Evolutionary conservation across 257 asterid genomes (phyloP).

Genomic region (Buddleja alternifolia): DNA sequence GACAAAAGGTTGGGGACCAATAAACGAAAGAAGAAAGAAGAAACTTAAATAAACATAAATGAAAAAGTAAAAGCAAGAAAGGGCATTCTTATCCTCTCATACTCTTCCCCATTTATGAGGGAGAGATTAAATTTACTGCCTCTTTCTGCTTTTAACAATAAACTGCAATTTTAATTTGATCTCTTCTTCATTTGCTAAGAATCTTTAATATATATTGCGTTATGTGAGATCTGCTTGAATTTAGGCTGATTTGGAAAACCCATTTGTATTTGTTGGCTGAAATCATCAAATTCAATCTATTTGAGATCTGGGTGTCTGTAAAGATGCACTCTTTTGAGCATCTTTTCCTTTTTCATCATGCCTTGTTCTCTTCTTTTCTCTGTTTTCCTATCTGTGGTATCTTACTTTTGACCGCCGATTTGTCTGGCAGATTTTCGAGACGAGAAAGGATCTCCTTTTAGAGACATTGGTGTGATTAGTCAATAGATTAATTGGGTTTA

Average conservation of each 20-base stretch:
- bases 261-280: conserved; percentile 39
- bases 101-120: conserved; percentile 35
- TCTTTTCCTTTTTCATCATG: conserved; percentile 48
- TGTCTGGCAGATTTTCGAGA: conserved; percentile 55
- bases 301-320: conserved; percentile 63
- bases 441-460: conserved; percentile 44
- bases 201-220: conserved; percentile 11
- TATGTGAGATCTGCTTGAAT: conserved; percentile 44
- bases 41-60: conserved; percentile 35
- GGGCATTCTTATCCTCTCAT: conserved; percentile 35
- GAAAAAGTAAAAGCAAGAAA: conserved; percentile 33
- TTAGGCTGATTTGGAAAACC: conserved; percentile 36
- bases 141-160: conserved; percentile 16
- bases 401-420: conserved; percentile 48
- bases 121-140: conserved; percentile 27
- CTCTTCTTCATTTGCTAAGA: conserved; percentile 17
- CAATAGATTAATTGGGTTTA: conserved; percentile 39
- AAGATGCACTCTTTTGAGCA: conserved; percentile 61
- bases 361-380: conserved; percentile 41
- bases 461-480: conserved; percentile 34
- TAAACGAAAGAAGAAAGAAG: conserved; percentile 35
- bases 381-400: conserved; percentile 45
- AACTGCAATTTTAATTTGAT: conserved; percentile 20
- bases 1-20: conserved; percentile 67
- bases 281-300: conserved; percentile 36